These are phyloP conservation scores for Aspergillus puulaauensis DNA, from an alignment of 2,329 filamentous ascomycete genomes.

Conservation along the genomic window DNA sequence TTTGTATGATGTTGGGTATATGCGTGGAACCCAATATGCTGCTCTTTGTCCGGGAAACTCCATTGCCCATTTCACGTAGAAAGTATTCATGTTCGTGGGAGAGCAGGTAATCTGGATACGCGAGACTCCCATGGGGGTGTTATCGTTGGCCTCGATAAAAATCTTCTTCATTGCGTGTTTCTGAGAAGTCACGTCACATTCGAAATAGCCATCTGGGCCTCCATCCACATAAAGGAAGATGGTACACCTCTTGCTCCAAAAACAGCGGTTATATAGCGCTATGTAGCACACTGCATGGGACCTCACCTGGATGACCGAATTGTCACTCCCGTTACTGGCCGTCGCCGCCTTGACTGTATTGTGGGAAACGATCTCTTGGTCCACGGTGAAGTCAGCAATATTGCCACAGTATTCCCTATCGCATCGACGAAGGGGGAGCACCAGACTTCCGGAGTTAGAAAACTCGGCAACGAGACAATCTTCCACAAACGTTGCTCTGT, in stretches of 20 bases:
- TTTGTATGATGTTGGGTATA: slow-evolving; percentile 18
- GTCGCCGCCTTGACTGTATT: background rate
- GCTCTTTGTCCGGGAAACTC: slow-evolving; percentile 9
- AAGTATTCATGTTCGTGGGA: slow-evolving; percentile 22
- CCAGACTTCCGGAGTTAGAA: slow-evolving; percentile 18
- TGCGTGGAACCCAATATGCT: slow-evolving; percentile 27
- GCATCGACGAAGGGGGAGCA: slow-evolving; percentile 29
- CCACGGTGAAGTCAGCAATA: slow-evolving; percentile 30
- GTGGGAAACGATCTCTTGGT: slow-evolving; percentile 22
- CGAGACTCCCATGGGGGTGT: slow-evolving; percentile 17
- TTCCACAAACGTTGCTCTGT: slow-evolving; percentile 25
- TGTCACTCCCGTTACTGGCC: background rate
- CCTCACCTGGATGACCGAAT: slow-evolving; percentile 15
- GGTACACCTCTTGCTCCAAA: slow-evolving; percentile 33
- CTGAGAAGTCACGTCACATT: slow-evolving; percentile 16
- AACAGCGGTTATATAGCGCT: slow-evolving; percentile 25
- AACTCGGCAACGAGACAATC: slow-evolving; percentile 34
- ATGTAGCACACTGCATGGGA: slow-evolving; percentile 32
- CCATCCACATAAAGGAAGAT: slow-evolving; percentile 29
- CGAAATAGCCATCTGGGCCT: slow-evolving; percentile 28
- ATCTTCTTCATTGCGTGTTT: slow-evolving; percentile 18
- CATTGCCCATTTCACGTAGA: slow-evolving; percentile 28
- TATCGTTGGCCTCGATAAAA: slow-evolving; percentile 12
- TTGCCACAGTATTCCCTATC: slow-evolving; percentile 27
- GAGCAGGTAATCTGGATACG: slow-evolving; percentile 25